These are phyloP conservation scores for Lenzites betulinus DNA, from an alignment of 768 basidiomycete species.

Conservation along the genomic window DNA sequence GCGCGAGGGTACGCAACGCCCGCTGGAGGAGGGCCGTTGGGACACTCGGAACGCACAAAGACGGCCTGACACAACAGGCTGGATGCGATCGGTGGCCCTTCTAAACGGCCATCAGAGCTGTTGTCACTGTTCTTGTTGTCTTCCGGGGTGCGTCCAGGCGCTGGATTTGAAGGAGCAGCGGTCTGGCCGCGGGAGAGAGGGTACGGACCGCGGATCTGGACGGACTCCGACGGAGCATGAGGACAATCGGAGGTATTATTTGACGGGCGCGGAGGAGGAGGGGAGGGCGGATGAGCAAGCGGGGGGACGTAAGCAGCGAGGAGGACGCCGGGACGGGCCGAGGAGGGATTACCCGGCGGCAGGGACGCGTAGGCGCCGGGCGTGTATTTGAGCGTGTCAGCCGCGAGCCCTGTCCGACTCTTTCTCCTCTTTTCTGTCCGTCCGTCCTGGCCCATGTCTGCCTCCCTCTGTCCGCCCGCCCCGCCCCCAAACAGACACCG, in stretches of 20 bases:
- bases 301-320: slow-evolving; percentile 11
- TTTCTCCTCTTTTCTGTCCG: slow-evolving; percentile 2
- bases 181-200: background rate
- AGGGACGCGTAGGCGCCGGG: slow-evolving; percentile 7
- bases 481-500: slow-evolving; percentile 52
- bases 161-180: background rate
- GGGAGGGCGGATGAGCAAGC: background rate
- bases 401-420: background rate
- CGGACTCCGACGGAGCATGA: too few relatives aligned
- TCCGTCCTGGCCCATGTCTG: slow-evolving; percentile 22
- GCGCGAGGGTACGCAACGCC: slow-evolving; percentile 1
- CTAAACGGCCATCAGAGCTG: background rate
- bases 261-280: background rate
- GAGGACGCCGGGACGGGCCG: slow-evolving; percentile 8
- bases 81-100: too few relatives aligned
- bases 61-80: too few relatives aligned
- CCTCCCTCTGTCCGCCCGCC: slow-evolving; percentile 31
- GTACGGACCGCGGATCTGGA: too few relatives aligned
- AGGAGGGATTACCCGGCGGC: slow-evolving; percentile 9
- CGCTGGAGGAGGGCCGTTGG: background rate
- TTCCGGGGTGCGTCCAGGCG: background rate
- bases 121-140: background rate
- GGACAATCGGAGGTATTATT: too few relatives aligned
- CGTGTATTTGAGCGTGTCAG: slow-evolving; percentile 16
- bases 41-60: too few relatives aligned